Evolutionary conservation across 805 yeast species (phyloP), one percentile per base, ranked within the genome.

Genomic region (Metschnikowia continentalis): DNA sequence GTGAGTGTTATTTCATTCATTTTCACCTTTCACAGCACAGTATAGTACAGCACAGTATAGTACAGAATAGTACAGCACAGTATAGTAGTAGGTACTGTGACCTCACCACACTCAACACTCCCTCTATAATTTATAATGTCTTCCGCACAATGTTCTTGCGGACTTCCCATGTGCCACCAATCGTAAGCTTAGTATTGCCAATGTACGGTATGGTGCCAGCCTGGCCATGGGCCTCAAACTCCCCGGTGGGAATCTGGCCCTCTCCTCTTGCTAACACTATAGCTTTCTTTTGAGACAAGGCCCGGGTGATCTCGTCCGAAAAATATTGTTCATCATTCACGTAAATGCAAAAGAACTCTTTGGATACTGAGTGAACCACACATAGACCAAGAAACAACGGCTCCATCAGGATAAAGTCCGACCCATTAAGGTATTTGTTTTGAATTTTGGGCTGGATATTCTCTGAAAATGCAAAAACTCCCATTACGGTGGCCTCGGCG

Each of bases 241-340:
- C 89, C 61, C 77, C 72, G 0, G 77, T 62, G 0, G 96, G 94
- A 2, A 85, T 66, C 45, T 83, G 88, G 0, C 87, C 80, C 41
- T 81, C 78, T 1, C 89, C 90, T 54, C 86, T 77, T 1, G 80
- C 73, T 1, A 88, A 49, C 0, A 86, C 54, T 48, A 81, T 57
- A 36, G 64, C 61, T 36, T 54, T 68, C 11, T 55, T 70, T 5
- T 38, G 6, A 19, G 40, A 36, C 14, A 54, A 32, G 11, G 53
- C 46, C 13, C 5, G 23, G 13, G 23, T 26, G 3, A 61, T 42
- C 11, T 33, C 22, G 14, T 50, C 49, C 53, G 54, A 61, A 6
- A 46, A 58, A 1, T 59, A 6, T 8, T 22, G 38, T 32, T 50
- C 64, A 4, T 61, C 61, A 0, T 89, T 90, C 0, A 86, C 68